A percentile compares a stretch with the other conserved stretches of the same genome.
phyloP scores from a whole-genome alignment of 345 rosid species.

The Eutrema japonicum region DNA sequence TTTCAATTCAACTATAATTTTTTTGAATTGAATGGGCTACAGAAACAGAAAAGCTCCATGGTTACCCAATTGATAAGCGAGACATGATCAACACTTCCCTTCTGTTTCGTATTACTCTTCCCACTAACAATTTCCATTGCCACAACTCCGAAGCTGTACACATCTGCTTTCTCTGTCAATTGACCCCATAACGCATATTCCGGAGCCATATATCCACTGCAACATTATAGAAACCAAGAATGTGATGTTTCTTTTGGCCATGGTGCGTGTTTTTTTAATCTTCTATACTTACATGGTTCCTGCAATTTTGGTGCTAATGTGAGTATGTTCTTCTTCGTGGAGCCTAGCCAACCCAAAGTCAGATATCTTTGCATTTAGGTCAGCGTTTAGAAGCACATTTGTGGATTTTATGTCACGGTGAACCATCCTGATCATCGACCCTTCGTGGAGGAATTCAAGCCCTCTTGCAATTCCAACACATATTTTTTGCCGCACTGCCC shows the following conservation, averaged over 20 bases:
- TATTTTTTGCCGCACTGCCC: conserved; percentile 55
- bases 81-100: conserved; percentile 12
- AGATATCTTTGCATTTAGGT: conserved; percentile 61
- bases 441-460: conserved; percentile 61
- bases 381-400: conserved; percentile 44
- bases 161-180: conserved; percentile 54
- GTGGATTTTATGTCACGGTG: conserved; percentile 55
- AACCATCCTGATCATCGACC: conserved; percentile 54
- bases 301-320: conserved; percentile 61
- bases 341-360: conserved; percentile 74
- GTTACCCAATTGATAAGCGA: conserved; percentile 54
- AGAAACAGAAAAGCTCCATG: background rate
- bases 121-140: conserved; percentile 55
- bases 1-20: background rate
- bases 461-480: conserved; percentile 70
- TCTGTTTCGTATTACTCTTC: conserved; percentile 21
- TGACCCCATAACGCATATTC: conserved; percentile 53
- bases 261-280: background rate
- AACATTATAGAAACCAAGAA: background rate
- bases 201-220: conserved; percentile 51
- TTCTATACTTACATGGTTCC: conserved; percentile 58
- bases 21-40: background rate
- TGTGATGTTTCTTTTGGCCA: background rate
- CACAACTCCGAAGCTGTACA: conserved; percentile 52
- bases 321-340: conserved; percentile 52